Evolutionary conservation across 352 stramenopile genomes (phyloP).

Genomic region (Globisporangium polare): DNA sequence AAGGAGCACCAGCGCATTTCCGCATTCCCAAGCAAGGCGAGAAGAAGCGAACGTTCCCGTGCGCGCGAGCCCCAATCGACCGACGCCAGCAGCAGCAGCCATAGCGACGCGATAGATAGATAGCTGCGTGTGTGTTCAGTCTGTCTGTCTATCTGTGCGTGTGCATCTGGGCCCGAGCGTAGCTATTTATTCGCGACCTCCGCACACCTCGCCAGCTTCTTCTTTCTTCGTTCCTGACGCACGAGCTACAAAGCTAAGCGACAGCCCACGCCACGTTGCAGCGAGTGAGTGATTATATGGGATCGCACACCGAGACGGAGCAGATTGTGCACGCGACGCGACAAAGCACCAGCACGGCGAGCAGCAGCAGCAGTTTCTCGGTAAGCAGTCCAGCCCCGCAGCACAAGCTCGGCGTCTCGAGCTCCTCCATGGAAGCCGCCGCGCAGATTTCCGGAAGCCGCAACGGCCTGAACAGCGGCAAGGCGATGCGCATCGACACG

Average conservation of each 20-base stretch:
- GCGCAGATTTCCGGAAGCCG: constrained; percentile 15
- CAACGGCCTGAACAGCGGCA: neutral
- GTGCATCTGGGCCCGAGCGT: neutral
- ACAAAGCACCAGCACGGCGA: constrained; percentile 9
- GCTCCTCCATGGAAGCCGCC: constrained; percentile 43
- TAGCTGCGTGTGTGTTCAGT: too few relatives aligned
- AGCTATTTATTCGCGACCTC: neutral
- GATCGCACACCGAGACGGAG: constrained; percentile 12
- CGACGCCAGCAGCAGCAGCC: neutral
- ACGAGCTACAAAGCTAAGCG: neutral
- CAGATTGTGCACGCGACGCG: constrained; percentile 10
- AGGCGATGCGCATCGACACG: constrained; percentile 17
- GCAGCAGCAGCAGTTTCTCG: constrained; percentile 22
- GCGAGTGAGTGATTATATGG: constrained; percentile 2
- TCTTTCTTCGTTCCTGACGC: neutral
- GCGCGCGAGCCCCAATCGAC: neutral
- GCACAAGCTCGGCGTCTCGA: constrained; percentile 13
- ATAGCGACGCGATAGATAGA: neutral
- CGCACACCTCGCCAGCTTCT: neutral
- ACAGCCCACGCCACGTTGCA: constrained; percentile 1
- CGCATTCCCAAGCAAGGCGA: neutral
- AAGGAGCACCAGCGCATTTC: constrained; percentile 3
- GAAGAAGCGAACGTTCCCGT: neutral
- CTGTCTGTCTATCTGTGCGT: neutral
- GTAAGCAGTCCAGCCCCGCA: neutral